phyloP scores from a whole-genome alignment of 2,329 filamentous ascomycete genomes.

The Parastagonospora nodorum region DNA sequence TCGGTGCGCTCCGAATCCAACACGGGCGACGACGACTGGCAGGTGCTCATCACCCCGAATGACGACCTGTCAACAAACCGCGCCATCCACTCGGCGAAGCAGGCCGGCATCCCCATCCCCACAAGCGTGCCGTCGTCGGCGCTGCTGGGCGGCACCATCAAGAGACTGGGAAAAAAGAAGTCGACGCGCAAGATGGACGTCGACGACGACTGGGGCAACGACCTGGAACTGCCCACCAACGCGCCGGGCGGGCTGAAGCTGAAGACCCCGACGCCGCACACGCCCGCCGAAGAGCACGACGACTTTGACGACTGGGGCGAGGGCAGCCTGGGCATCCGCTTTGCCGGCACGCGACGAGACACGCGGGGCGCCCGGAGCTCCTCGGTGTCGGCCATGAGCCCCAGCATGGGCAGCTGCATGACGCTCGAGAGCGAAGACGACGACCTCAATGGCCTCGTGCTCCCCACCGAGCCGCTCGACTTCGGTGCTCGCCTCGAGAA shows the following conservation, averaged over 20 bases:
- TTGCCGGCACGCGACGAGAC: slow-evolving; percentile 83
- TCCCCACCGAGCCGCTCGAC: slow-evolving; percentile 83
- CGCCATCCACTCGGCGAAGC: slow-evolving; percentile 78
- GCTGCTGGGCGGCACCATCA: slow-evolving; percentile 89
- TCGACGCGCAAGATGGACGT: slow-evolving; percentile 51
- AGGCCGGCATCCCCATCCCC: slow-evolving; percentile 89
- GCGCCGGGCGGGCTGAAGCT: slow-evolving; percentile 46
- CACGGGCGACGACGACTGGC: slow-evolving; percentile 81
- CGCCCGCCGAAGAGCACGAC: slow-evolving; percentile 65
- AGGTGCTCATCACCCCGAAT: slow-evolving; percentile 81
- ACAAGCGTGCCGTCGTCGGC: slow-evolving; percentile 86
- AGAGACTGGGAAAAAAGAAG: slow-evolving; percentile 71
- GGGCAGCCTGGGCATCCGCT: slow-evolving; percentile 87
- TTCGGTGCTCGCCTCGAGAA: slow-evolving; percentile 78
- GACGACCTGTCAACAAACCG: slow-evolving; percentile 83
- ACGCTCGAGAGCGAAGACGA: slow-evolving; percentile 94
- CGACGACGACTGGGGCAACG: slow-evolving; percentile 58
- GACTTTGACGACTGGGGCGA: slow-evolving; percentile 93
- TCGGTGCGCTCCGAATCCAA: slow-evolving; percentile 82
- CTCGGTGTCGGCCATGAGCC: slow-evolving; percentile 85
- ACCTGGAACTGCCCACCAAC: slow-evolving; percentile 52
- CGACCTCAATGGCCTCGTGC: slow-evolving; percentile 82
- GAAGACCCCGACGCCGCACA: slow-evolving; percentile 53
- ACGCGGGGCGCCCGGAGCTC: slow-evolving; percentile 82
- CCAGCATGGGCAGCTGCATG: slow-evolving; percentile 88